Evolutionary conservation across 2,329 filamentous ascomycete species (phyloP), one percentile per base, ranked within the genome.

Genomic region (Aspergillus fumigatiaffinis): DNA sequence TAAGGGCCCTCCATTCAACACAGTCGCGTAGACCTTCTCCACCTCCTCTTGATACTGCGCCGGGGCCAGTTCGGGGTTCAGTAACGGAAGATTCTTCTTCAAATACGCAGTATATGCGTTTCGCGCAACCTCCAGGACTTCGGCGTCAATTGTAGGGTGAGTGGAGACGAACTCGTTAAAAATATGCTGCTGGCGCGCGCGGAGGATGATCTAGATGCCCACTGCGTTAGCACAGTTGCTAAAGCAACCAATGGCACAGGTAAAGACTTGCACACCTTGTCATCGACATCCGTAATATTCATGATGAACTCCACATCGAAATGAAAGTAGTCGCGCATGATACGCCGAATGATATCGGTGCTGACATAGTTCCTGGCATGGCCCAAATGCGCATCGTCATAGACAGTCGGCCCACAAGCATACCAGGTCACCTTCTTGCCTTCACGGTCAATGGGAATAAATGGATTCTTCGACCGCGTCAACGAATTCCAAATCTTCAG

Each of bases 311-410:
- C 85, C 63, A 96, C 85, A 46, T 91, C 79, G 73, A 89, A 94
- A 60, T 86, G 85, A 72, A 96, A 95, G 76, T 94, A 93, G 73
- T 93, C 86, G 68, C 84, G 80, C 74, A 96, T 77, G 66, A 96
- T 90, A 67, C 92, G 86, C 60, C 92, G 84, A 65, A 96, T 87
- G 62, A 96, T 92, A 73, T 96, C 92, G 49, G 90, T 93, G 51
- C 88, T 90, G 61, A 96, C 90, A 83, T 96, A 96, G 77, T 96
- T 96, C 65, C 91, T 82, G 29, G 90, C 91, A 75, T 96, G 91
- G 29, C 91, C 88, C 60, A 93, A 76, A 78, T 93, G 90, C 60
- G 87, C 84, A 76, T 92, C 88, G 72, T 92, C 90, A 72, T 92
- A 92, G 46, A 89, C 88, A 1, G 91, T 96, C 57, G 91, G 91